These are phyloP conservation scores for Chlamydomonas asymmetrica DNA, from an alignment of 139 green algal genomes.

Conservation along the genomic window DNA sequence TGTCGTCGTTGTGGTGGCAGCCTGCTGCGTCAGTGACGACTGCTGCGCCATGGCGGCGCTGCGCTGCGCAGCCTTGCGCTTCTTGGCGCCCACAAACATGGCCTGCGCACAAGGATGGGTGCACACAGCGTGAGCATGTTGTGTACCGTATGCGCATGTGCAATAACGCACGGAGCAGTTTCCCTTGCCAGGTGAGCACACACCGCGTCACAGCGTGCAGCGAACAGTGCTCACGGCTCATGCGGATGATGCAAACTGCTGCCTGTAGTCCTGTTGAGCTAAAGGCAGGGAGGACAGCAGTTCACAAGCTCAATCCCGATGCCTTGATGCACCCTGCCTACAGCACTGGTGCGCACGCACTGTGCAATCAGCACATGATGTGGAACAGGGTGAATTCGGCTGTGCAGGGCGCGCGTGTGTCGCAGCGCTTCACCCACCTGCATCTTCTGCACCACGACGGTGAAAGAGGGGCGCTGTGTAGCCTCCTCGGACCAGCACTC, in stretches of 20 bases:
- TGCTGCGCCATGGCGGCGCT: conserved; percentile 10
- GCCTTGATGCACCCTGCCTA: background rate
- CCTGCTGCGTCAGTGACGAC: too few relatives aligned
- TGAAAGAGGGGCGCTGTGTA: conserved; percentile 44
- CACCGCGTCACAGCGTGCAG: background rate
- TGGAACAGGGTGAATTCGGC: background rate
- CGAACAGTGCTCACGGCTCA: background rate
- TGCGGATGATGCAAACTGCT: background rate
- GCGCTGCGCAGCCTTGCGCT: too few relatives aligned
- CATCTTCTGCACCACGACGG: conserved; percentile 20
- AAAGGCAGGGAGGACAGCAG: background rate
- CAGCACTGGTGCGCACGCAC: background rate
- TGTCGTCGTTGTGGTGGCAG: too few relatives aligned
- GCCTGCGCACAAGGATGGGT: background rate
- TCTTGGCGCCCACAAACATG: conserved; percentile 16
- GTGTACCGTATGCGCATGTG: too few relatives aligned
- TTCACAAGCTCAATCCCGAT: background rate
- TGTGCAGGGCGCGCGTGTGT: background rate
- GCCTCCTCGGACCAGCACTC: conserved; percentile 61
- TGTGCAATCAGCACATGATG: too few relatives aligned
- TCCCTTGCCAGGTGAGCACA: background rate
- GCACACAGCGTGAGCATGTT: background rate
- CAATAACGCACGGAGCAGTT: too few relatives aligned
- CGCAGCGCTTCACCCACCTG: conserved; percentile 2
- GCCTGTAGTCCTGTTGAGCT: background rate